Evolutionary conservation across 768 basidiomycete genomes (phyloP), one percentile per base, ranked within the genome.

Genomic region (Leucosporidium yakuticum): DNA sequence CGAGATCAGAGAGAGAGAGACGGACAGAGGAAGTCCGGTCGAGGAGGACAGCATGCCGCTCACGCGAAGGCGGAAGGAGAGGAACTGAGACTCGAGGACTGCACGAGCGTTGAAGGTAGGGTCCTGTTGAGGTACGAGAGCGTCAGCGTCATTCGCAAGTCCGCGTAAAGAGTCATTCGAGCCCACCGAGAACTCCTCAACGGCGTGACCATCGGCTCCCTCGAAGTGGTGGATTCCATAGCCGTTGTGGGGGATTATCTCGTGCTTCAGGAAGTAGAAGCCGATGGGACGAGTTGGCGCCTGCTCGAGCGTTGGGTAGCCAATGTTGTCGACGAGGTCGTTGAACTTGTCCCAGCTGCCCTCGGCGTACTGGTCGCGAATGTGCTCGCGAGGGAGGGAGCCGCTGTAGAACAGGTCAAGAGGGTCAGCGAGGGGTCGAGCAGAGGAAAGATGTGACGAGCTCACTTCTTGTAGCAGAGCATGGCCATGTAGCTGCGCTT

Each of bases 381-480:
- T 82, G 70, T 87, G 83, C 76, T 91, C 88, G 54, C 91, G 84
- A 1, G 89, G 87, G 14, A 92, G 83, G 0, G 89, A 88, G 27
- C 90, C 90, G 73, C 54, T 58, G 63, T 4, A 7, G n/a, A n/a
- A n/a, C n/a, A n/a, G 36, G 55, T 77, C 74, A 72, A 62, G 19
- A 50, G 19, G 27, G 64, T 32, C 55, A 51, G 65, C 60, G 58
- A 62, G 12, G 9, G 23, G 11, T 1, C 4, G 19, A 19, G 57
- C 1, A 23, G 4, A 1, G 6, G 29, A 5, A 55, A 9, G 1
- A 23, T 58, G 31, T 56, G 32, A 19, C 12, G 34, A 27, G 71
- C 75, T 74, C 68, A 77, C 79, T 92, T 89, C 79, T 91, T 93
- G 81, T 91, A 91, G 78, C 90, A 92, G 15, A 94, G 83, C 91